Percentiles rank a stretch among this genome's conserved stretches.
Evolutionary conservation across 345 rosid species (phyloP).

Genomic region (Populus nigra): DNA sequence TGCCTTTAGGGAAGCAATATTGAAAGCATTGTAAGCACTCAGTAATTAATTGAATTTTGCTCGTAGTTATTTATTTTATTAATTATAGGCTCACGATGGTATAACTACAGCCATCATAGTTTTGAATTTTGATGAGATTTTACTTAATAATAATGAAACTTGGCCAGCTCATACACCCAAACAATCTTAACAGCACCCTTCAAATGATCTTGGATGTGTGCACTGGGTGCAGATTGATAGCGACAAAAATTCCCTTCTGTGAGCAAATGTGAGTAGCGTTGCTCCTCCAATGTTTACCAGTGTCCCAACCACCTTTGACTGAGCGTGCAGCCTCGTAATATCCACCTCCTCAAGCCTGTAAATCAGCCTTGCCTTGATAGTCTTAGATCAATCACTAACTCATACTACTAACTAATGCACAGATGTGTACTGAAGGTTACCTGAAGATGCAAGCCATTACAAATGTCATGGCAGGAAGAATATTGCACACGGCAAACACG

Average conservation of each 20-base stretch:
- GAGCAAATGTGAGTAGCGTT: not conserved
- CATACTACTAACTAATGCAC: not conserved
- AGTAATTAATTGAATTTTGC: not conserved
- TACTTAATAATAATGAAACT: not conserved
- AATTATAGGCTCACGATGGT: not conserved
- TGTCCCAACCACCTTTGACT: not conserved
- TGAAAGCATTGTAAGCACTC: not conserved
- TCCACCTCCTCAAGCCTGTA: not conserved
- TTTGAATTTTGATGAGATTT: not conserved
- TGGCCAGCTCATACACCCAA: not conserved
- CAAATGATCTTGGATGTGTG: not conserved
- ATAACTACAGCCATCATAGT: not conserved
- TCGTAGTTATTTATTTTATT: not conserved
- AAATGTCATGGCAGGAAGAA: not conserved
- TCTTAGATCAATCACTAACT: not conserved
- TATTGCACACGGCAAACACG: not conserved
- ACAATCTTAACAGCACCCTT: not conserved
- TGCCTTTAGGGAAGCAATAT: slow-evolving; percentile 34
- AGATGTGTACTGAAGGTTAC: not conserved
- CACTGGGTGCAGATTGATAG: not conserved
- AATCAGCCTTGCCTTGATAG: not conserved
- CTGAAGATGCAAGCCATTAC: not conserved
- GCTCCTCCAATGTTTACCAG: not conserved
- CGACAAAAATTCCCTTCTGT: not conserved
- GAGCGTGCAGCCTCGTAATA: not conserved